Base-by-base conservation (phyloP, 345 rosid species). In the Gossypioides kirkii region DNA sequence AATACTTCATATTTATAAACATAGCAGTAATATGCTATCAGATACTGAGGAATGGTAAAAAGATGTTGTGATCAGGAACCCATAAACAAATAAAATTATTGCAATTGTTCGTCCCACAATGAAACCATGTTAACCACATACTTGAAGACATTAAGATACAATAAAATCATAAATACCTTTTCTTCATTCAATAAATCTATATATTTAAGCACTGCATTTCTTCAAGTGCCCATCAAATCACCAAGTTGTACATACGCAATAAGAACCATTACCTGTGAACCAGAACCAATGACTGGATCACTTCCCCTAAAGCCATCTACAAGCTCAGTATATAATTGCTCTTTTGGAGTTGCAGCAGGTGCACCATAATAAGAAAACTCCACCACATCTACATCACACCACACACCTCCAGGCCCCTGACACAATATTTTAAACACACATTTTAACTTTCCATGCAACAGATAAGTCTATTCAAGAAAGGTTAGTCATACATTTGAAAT, bases 321-420 rank as follows among this genome's bases (percentile, higher is more conserved):
- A 77, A 89, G 81, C 76, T 89, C 89, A 61, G 89, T 85, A 75
- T 89, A 87, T 56, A 91, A 81, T 72, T 91, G 97, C 77, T 89
- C 97, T 83, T 87, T 91, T 14, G 93, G 92, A 55, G 92, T 79
- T 49, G 93, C 88, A 71, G 90, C 92, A 22, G 97, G 97, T 73
- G 97, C 92, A 70, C 97, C 94, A 49, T 85, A 89, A 80, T 87
- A 91, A 0, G 92, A 85, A 74, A 91, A 89, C 73, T 91, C 97
- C 70, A 89, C 88, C 77, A 91, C 97, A 80, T 91, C 97, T 36
- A 91, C 94, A 79, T 89, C 97, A 66, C 97, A 91, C 97, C 97
- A 91, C 25, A 91, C 87, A 14, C 94, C 97, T 80, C 97, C 97
- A 14, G 97, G 97, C 78, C 97, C 97, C 97, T 91, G 80, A 53